Evolutionary conservation across 2,329 filamentous ascomycete genomes (phyloP).

Genomic region (Phialocephala subalpina): DNA sequence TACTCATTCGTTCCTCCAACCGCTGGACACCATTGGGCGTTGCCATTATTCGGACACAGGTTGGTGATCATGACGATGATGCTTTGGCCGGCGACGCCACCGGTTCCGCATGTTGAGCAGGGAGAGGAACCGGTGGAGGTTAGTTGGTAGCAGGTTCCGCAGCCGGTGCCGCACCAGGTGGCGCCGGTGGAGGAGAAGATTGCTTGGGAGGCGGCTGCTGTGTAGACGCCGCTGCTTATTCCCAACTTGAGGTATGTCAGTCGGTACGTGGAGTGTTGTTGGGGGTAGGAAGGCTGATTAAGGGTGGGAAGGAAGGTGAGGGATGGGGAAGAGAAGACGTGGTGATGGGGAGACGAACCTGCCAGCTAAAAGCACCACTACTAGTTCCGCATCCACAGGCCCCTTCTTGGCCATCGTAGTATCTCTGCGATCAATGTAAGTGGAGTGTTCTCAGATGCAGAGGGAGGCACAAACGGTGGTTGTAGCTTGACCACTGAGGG

Average conservation of each 20-base stretch:
- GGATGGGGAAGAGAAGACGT: too few relatives aligned
- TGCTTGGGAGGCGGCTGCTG: slow-evolving; percentile 40
- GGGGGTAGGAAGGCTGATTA: too few relatives aligned
- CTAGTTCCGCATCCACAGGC: slow-evolving; percentile 44
- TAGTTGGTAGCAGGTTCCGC: slow-evolving; percentile 42
- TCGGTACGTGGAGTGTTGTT: background rate
- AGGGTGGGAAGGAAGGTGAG: background rate
- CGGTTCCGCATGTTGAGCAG: slow-evolving; percentile 36
- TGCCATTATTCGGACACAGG: slow-evolving; percentile 47
- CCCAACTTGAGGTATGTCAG: slow-evolving; percentile 15
- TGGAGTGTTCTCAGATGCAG: background rate
- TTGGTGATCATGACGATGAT: slow-evolving; percentile 46
- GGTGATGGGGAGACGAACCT: slow-evolving; percentile 28
- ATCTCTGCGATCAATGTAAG: slow-evolving; percentile 36
- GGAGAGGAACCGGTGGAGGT: slow-evolving; percentile 41
- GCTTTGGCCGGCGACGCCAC: slow-evolving; percentile 35
- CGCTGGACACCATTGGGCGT: slow-evolving; percentile 47
- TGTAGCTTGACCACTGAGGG: background rate
- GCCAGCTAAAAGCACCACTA: slow-evolving; percentile 42
- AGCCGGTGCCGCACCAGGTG: slow-evolving; percentile 43
- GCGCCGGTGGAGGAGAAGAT: slow-evolving; percentile 30
- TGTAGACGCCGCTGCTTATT: slow-evolving; percentile 33
- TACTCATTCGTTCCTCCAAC: slow-evolving; percentile 44
- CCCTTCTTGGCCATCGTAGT: slow-evolving; percentile 44
- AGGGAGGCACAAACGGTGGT: background rate